Percentiles rank a stretch among this genome's conserved stretches.
Conservation (phyloP, 2,329 filamentous ascomycete species). For the Gliomastix tumulicola region DNA sequence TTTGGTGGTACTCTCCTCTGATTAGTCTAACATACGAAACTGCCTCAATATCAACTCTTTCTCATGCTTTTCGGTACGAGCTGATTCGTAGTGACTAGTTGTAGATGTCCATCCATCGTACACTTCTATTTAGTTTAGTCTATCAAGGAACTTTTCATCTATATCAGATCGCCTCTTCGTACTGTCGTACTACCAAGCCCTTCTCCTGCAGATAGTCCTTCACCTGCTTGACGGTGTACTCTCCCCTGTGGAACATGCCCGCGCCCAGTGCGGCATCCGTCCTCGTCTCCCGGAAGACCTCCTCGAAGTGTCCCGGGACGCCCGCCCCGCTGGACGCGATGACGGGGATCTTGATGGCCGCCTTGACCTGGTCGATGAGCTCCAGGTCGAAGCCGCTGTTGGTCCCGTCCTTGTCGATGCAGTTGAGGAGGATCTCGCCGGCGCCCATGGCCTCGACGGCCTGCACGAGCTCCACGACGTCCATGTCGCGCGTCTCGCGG, state of each 20-base stretch:
- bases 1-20: too few species aligned
- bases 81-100: too few species aligned
- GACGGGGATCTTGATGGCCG: constrained; percentile 81
- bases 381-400: constrained; percentile 94
- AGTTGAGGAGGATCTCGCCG: constrained; percentile 92
- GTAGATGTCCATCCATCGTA: too few species aligned
- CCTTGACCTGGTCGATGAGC: constrained; percentile 82
- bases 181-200: constrained; percentile 70
- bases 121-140: too few species aligned
- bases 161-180: too few species aligned
- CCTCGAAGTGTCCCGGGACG: constrained; percentile 76
- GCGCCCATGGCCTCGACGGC: constrained; percentile 95
- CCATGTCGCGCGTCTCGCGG: constrained; percentile 86
- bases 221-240: constrained; percentile 91
- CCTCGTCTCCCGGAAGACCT: constrained; percentile 79
- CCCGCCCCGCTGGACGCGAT: constrained; percentile 93
- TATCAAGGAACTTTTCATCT: too few species aligned
- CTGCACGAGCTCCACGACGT: constrained; percentile 79
- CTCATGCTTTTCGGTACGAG: too few species aligned
- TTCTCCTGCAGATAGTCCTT: constrained; percentile 71
- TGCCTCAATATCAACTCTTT: too few species aligned
- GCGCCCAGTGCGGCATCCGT: constrained; percentile 93
- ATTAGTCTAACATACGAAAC: too few species aligned
- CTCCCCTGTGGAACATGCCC: constrained; percentile 94
- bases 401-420: constrained; percentile 93